A percentile compares a stretch with the other conserved stretches of the same genome.
phyloP scores from a whole-genome alignment of 441 rosid genomes.

The Arabidopsis hybrid region DNA sequence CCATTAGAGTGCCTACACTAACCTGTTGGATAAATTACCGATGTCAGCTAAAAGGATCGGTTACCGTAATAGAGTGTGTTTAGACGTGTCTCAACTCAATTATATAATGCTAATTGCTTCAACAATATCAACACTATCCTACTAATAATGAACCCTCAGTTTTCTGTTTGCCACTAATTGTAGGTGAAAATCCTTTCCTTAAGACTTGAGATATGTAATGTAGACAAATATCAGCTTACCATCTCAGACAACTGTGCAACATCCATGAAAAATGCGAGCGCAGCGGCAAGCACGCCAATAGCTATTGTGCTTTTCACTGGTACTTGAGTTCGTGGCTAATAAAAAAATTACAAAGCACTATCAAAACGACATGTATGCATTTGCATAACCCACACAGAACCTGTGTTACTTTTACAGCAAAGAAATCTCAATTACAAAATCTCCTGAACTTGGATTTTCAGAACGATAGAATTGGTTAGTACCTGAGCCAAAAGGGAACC shows the following conservation, averaged over 20 bases:
- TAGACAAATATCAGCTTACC: slow-evolving; percentile 54
- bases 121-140: slow-evolving; percentile 7
- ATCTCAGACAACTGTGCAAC: slow-evolving; percentile 87
- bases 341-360: slow-evolving; percentile 22
- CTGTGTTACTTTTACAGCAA: background rate
- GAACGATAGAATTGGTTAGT: slow-evolving; percentile 22
- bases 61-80: background rate
- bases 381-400: background rate
- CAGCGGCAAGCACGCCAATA: slow-evolving; percentile 71
- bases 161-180: slow-evolving; percentile 28
- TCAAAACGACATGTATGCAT: slow-evolving; percentile 24
- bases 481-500: slow-evolving; percentile 90
- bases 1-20: too few species aligned
- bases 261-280: slow-evolving; percentile 80
- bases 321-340: slow-evolving; percentile 70
- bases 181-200: background rate
- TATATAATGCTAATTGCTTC: background rate
- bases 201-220: background rate
- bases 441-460: background rate
- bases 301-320: slow-evolving; percentile 82
- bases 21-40: too few species aligned
- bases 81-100: slow-evolving; percentile 6
- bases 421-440: background rate
- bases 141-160: slow-evolving; percentile 23
- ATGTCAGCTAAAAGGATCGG: slow-evolving; percentile 18